These are phyloP conservation scores for Lachnellula suecica DNA, from an alignment of 2,329 filamentous ascomycete species.

Conservation along the genomic window DNA sequence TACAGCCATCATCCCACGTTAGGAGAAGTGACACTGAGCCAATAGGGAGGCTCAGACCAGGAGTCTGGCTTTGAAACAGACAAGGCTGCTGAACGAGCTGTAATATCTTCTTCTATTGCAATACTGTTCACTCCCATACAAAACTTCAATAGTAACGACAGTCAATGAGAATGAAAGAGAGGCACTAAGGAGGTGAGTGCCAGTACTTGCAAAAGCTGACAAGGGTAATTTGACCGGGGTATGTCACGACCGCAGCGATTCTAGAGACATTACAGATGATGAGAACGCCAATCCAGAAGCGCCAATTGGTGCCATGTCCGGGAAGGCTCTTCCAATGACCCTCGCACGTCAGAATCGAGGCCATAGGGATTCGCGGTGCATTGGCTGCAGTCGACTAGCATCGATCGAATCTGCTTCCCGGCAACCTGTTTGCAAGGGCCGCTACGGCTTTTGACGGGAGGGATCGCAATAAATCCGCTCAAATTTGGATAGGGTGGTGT, in stretches of 20 bases:
- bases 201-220: constrained; percentile 26
- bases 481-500: not conserved
- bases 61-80: constrained; percentile 28
- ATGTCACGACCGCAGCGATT: constrained; percentile 22
- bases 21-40: constrained; percentile 21
- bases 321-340: constrained; percentile 16
- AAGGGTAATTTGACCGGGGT: constrained; percentile 25
- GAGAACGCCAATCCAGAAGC: constrained; percentile 20
- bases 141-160: constrained; percentile 11
- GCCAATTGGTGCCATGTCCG: constrained; percentile 20
- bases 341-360: constrained; percentile 23
- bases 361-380: constrained; percentile 13
- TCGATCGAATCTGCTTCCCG: constrained; percentile 22
- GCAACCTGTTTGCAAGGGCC: constrained; percentile 10
- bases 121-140: constrained; percentile 13
- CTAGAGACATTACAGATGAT: constrained; percentile 28
- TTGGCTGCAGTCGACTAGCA: constrained; percentile 23
- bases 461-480: not conserved
- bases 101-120: constrained; percentile 17
- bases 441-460: constrained; percentile 15
- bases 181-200: constrained; percentile 26
- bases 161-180: constrained; percentile 13
- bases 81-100: constrained; percentile 21
- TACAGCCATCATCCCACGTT: constrained; percentile 25
- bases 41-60: constrained; percentile 24